Percentiles rank a stretch among this genome's conserved stretches.
Evolutionary conservation across 140 eudicot species (phyloP).

Genomic region (Flaveria floridana): DNA sequence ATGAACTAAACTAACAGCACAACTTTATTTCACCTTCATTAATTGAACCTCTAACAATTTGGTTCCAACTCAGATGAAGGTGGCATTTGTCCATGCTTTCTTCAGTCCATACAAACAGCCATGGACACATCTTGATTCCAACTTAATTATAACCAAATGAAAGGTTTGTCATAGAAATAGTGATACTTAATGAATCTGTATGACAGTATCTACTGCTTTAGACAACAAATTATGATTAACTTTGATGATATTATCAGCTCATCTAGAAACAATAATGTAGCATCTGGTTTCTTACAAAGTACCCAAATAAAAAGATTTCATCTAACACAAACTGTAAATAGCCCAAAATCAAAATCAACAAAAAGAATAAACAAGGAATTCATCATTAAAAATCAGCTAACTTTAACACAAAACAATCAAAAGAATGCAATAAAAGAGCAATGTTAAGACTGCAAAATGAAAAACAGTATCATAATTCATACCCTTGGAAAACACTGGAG

Average conservation of each 20-base stretch:
- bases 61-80: too few species aligned
- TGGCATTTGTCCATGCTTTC: too few species aligned
- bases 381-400: neutral
- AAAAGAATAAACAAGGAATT: too few species aligned
- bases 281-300: neutral
- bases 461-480: neutral
- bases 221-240: neutral
- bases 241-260: neutral
- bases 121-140: too few species aligned
- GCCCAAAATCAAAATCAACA: too few species aligned
- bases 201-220: too few species aligned
- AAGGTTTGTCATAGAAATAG: neutral
- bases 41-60: too few species aligned
- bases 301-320: too few species aligned
- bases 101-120: too few species aligned
- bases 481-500: conserved; percentile 45
- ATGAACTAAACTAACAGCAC: neutral
- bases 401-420: neutral
- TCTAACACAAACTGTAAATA: too few species aligned
- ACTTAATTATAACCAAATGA: too few species aligned
- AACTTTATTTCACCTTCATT: too few species aligned
- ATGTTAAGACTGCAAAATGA: neutral
- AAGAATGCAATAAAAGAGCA: neutral
- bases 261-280: neutral
- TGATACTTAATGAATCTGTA: neutral